phyloP scores from a whole-genome alignment of 495 filamentous ascomycete species.

The Lepidopterella palustris region DNA sequence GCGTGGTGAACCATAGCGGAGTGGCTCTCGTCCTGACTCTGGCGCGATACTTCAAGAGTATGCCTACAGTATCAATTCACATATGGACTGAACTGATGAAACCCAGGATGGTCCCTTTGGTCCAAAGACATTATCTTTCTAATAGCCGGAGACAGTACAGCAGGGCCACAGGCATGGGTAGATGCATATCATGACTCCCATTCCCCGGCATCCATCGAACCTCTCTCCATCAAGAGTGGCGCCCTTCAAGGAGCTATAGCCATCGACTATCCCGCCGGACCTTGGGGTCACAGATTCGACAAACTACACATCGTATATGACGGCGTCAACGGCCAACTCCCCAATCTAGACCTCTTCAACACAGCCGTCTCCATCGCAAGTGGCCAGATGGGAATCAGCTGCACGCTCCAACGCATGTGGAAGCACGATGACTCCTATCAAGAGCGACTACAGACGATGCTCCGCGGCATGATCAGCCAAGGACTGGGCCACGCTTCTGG shows the following conservation, averaged over 20 bases:
- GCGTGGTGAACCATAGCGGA: slow-evolving; percentile 75
- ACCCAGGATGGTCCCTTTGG: slow-evolving; percentile 86
- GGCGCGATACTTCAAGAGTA: slow-evolving; percentile 86
- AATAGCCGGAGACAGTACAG: slow-evolving; percentile 77
- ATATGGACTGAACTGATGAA: not conserved
- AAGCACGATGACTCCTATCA: slow-evolving; percentile 74
- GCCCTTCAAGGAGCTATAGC: slow-evolving; percentile 88
- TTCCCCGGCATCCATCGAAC: slow-evolving; percentile 54
- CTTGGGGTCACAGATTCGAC: slow-evolving; percentile 70
- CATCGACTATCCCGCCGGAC: slow-evolving; percentile 70
- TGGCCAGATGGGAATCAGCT: slow-evolving; percentile 85
- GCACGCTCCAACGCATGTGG: slow-evolving; percentile 80
- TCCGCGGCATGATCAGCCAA: slow-evolving; percentile 89
- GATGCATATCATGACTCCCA: slow-evolving; percentile 95
- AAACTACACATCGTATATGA: slow-evolving; percentile 89
- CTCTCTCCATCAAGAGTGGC: slow-evolving; percentile 86
- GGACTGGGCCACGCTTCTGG: slow-evolving; percentile 84
- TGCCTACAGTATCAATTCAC: slow-evolving; percentile 17
- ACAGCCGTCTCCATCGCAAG: slow-evolving; percentile 81
- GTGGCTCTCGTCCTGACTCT: slow-evolving; percentile 79
- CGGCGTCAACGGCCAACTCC: slow-evolving; percentile 90
- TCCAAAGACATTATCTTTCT: slow-evolving; percentile 97
- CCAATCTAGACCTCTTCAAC: slow-evolving; percentile 93
- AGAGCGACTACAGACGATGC: slow-evolving; percentile 78
- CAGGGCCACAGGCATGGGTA: slow-evolving; percentile 93